phyloP scores from a whole-genome alignment of 2,329 filamentous ascomycete species.

The Hymenoscyphus infarciens region DNA sequence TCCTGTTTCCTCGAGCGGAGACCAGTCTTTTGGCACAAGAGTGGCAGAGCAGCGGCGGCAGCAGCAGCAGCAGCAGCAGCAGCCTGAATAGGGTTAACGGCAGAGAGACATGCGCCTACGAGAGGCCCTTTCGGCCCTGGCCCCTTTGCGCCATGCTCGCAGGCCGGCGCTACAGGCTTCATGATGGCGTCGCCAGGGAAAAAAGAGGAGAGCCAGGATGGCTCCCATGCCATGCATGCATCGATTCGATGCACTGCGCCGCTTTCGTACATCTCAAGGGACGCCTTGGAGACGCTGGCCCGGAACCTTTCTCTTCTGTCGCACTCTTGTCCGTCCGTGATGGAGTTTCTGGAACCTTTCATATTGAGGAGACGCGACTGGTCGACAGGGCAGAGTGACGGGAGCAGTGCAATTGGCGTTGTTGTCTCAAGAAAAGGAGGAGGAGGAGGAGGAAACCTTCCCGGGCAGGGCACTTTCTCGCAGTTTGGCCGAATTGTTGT shows the following conservation, averaged over 20 bases:
- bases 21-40: neutral
- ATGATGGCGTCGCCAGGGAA: slow-evolving; percentile 2
- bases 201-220: slow-evolving; percentile 1
- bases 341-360: neutral
- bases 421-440: too few relatives aligned
- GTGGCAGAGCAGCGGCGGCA: slow-evolving; percentile 9
- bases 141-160: slow-evolving; percentile 1
- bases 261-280: slow-evolving; percentile 18
- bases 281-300: slow-evolving; percentile 12
- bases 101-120: slow-evolving; percentile 6
- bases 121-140: neutral
- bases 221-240: neutral
- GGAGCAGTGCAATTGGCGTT: neutral
- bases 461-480: too few relatives aligned
- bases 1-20: slow-evolving; percentile 1
- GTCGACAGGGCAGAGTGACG: neutral
- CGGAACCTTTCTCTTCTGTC: slow-evolving; percentile 18
- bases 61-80: slow-evolving; percentile 12
- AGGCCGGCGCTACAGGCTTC: slow-evolving; percentile 2
- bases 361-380: neutral
- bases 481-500: too few relatives aligned
- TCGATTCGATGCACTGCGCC: slow-evolving; percentile 19
- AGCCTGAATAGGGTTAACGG: slow-evolving; percentile 20
- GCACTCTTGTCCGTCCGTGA: neutral
- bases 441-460: too few relatives aligned